phyloP scores from a whole-genome alignment of 352 stramenopile genomes.

The Phytophthora vignae region DNA sequence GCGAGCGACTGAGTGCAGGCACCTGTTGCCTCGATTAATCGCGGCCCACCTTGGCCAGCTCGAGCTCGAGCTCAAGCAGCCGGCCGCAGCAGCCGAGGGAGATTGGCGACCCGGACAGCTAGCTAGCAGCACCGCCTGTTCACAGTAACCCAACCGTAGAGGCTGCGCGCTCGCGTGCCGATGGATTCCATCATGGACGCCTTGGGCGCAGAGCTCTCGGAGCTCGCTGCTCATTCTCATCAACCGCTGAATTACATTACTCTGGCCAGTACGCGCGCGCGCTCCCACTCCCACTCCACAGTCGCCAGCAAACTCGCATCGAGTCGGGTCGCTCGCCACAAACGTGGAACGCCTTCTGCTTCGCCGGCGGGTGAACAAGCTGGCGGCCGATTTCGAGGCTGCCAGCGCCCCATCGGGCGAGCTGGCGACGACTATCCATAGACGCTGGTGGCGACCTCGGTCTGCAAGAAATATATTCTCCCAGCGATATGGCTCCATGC shows the following conservation, averaged over 20 bases:
- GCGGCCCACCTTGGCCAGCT: slow-evolving; percentile 18
- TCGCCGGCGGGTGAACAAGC: slow-evolving; percentile 20
- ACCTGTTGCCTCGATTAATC: slow-evolving; percentile 10
- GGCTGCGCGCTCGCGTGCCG: no score
- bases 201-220: not conserved
- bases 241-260: not conserved
- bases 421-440: slow-evolving; percentile 30
- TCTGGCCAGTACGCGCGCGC: no score
- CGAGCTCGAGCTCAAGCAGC: no score
- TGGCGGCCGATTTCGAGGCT: not conserved
- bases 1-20: not conserved
- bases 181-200: no score
- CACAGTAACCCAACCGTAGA: not conserved
- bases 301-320: not conserved
- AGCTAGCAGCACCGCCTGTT: slow-evolving; percentile 17
- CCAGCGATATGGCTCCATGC: not conserved
- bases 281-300: no score
- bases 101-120: slow-evolving; percentile 20
- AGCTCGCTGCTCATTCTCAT: not conserved
- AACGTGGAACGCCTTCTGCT: slow-evolving; percentile 14
- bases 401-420: not conserved
- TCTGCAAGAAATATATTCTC: not conserved
- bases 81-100: slow-evolving; percentile 2
- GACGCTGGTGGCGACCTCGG: not conserved
- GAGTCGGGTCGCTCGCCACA: slow-evolving; percentile 1